Conservation (phyloP, 108 stramenopile species). For the Pseudonitzschia multistriata region DNA sequence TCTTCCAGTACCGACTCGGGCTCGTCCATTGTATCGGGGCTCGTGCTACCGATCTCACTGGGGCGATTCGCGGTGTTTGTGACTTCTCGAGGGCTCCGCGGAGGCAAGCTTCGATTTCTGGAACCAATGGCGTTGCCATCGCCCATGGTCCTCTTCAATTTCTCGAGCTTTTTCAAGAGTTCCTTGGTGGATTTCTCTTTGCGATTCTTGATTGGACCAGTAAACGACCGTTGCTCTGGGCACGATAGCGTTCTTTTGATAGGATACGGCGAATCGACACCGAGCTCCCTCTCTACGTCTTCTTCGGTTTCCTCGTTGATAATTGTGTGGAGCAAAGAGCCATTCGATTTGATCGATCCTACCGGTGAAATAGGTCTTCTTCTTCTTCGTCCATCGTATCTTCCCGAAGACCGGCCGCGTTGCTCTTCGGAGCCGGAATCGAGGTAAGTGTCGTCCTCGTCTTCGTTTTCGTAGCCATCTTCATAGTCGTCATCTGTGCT, state of each 20-base stretch:
- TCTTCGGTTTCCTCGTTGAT: slow-evolving; percentile 52
- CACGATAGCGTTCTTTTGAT: slow-evolving; percentile 35
- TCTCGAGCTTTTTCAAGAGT: slow-evolving; percentile 6
- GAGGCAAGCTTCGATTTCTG: neutral
- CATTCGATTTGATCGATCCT: slow-evolving; percentile 34
- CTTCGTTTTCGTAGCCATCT: neutral
- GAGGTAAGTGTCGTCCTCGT: neutral
- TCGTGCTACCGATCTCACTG: neutral
- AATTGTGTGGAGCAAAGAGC: slow-evolving; percentile 34
- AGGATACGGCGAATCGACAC: slow-evolving; percentile 16
- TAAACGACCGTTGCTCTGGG: slow-evolving; percentile 18
- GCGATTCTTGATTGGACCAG: neutral
- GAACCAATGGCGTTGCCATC: neutral
- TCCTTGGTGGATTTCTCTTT: slow-evolving; percentile 1
- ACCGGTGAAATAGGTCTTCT: slow-evolving; percentile 21
- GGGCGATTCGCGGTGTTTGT: neutral
- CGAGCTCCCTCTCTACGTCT: slow-evolving; percentile 33
- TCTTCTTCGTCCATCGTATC: slow-evolving; percentile 13
- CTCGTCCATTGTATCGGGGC: neutral
- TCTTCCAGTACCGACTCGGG: neutral
- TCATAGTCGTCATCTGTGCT: slow-evolving; percentile 5
- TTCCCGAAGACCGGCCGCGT: neutral
- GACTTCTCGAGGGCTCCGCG: neutral
- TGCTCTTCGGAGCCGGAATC: neutral
- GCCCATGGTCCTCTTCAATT: neutral